Base-by-base conservation (phyloP, 2,329 filamentous ascomycete species). In the Calonectria hawksworthii region DNA sequence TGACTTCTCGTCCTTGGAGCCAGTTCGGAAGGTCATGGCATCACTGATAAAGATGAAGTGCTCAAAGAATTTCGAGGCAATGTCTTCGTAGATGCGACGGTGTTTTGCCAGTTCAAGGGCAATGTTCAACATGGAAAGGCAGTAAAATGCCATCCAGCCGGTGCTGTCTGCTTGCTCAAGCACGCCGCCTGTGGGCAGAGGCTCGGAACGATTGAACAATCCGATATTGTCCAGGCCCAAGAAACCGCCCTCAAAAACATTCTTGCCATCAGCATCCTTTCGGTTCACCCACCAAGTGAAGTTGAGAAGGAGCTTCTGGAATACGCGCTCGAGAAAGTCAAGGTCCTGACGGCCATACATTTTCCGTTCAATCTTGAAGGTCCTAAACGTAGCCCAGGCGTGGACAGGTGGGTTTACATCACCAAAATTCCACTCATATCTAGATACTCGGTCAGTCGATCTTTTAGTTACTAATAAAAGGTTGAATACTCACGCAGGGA, bases 201-300 rank as follows among this genome's bases (percentile, higher is more conserved):
- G 96, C 84, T 99, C 96, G 0, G 96, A 99, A 59, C 96, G 94
- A 86, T 99, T 99, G 91, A 99, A 99, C 44, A 99, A 87, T 69
- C 97, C 97, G 84, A 99, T 99, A 84, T 99, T 99, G 90, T 99
- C 96, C 68, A 99, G 89, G 59, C 96, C 96, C 10, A 99, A 88
- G 89, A 99, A 99, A 54, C 96, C 96, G 79, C 96, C 97, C 83
- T 99, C 97, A 79, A 99, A 99, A 34, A 99, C 94, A 82, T 99
- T 98, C 88, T 99, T 99, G 81, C 96, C 96, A 13, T 98, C 95
- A 14, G 91, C 90, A 81, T 99, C 96, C 86, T 99, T 99, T 73
- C 96, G 94, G 84, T 99, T 99, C 26, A 98, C 96, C 96, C 96
- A 99, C 97, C 97, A 99, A 5, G 97, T 99, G 85, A 99, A 99